Evolutionary conservation across 2,329 filamentous ascomycete species (phyloP).

Genomic region (Talaromyces marneffei): DNA sequence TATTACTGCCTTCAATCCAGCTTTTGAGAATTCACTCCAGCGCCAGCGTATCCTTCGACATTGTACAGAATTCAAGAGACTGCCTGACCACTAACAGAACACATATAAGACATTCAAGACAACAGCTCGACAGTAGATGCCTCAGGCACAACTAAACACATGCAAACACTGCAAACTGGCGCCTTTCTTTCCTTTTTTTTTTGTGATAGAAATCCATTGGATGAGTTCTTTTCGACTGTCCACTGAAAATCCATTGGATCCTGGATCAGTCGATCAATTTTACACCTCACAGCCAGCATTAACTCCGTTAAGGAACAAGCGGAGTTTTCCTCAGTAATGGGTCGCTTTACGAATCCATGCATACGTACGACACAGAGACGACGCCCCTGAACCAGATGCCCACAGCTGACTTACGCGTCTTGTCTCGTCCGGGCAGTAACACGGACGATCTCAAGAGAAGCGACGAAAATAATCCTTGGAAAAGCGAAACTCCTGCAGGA

Average conservation of each 20-base stretch:
- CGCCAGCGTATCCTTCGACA: background rate
- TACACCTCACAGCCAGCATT: background rate
- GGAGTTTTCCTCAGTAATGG: background rate
- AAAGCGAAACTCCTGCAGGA: background rate
- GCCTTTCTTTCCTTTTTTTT: background rate
- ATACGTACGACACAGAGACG: background rate
- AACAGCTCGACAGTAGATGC: background rate
- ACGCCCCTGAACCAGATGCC: background rate
- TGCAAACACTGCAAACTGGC: background rate
- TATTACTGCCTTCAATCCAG: background rate
- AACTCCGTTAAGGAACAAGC: background rate
- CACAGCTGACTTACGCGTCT: background rate
- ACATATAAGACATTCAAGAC: background rate
- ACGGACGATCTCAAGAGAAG: background rate
- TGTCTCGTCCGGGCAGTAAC: background rate
- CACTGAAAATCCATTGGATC: background rate
- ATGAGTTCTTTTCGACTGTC: no score
- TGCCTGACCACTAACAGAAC: background rate
- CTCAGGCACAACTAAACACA: background rate
- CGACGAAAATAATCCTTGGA: background rate
- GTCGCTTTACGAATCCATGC: background rate
- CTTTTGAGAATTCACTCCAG: background rate
- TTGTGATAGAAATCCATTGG: background rate
- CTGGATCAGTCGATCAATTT: background rate
- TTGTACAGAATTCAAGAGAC: background rate